These are phyloP conservation scores for Tephrocybe sp. DNA, from an alignment of 768 basidiomycete genomes.

Conservation along the genomic window DNA sequence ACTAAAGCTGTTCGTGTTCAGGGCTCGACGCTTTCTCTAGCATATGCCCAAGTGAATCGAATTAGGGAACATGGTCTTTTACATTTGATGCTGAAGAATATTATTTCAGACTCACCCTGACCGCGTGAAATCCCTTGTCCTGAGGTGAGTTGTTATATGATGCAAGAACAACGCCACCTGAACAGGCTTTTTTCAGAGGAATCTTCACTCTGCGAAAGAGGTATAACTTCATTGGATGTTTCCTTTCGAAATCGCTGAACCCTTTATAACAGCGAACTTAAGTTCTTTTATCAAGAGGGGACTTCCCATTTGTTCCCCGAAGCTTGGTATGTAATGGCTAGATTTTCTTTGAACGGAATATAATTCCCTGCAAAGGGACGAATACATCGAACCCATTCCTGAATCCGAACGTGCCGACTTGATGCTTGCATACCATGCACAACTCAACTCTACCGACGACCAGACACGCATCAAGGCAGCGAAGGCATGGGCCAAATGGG, in stretches of 20 bases:
- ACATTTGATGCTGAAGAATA: background rate
- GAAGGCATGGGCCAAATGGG: constrained; percentile 89
- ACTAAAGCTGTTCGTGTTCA: constrained; percentile 18
- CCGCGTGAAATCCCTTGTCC: constrained; percentile 72
- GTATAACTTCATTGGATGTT: constrained; percentile 28
- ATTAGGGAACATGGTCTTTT: background rate
- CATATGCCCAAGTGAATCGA: constrained; percentile 73
- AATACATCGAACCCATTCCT: constrained; percentile 79
- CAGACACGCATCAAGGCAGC: constrained; percentile 66
- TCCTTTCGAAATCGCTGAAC: background rate
- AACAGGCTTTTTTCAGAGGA: constrained; percentile 47
- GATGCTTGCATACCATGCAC: constrained; percentile 80
- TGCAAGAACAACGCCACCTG: background rate
- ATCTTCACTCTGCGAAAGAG: constrained; percentile 87
- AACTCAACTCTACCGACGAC: constrained; percentile 72
- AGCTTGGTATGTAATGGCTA: constrained; percentile 58
- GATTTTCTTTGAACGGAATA: background rate
- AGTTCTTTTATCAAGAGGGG: constrained; percentile 92
- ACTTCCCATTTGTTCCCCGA: constrained; percentile 82
- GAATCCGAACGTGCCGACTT: constrained; percentile 78
- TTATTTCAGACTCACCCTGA: constrained; percentile 69
- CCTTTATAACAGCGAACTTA: constrained; percentile 56
- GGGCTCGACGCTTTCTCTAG: constrained; percentile 87
- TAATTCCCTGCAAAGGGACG: constrained; percentile 56
- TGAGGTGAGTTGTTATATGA: constrained; percentile 49